Base-by-base conservation (phyloP, 2,329 filamentous ascomycete genomes). In the Xenoacremonium recifei region DNA sequence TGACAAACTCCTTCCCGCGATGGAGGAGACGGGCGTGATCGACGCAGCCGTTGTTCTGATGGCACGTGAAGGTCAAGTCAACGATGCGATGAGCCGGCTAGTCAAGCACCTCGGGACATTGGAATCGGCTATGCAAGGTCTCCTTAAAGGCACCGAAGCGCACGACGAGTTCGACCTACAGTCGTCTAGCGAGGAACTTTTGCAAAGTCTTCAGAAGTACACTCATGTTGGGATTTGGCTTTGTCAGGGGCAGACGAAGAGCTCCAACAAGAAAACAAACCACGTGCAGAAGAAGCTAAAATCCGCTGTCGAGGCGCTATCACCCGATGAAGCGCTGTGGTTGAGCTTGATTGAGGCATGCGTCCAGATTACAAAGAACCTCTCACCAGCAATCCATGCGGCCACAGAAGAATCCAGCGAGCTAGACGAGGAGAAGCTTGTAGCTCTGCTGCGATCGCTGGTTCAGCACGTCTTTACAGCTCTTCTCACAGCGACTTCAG, bases 161-260 rank as follows among this genome's bases (percentile, higher is more conserved):
- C 76, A 77, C 2, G 77, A 85, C 42, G 69, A 75, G 1, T 36
- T 51, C 12, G 60, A 70, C 21, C 48, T 84, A 3, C 78, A 82
- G 45, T 80, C 85, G 48, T 79, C 86, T 0, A 80, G 85, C 1
- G 79, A 85, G 42, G 85, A 91, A 42, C 73, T 96, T 2, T 73
- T 96, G 4, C 79, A 82, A 43, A 83, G 85, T 1, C 70, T 99
- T 15, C 84, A 95, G 47, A 96, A 95, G 62, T 97, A 96, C 65
- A 82, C 85, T 2, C 85, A 90, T 50, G 89, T 99, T 2, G 93
- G 95, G 12, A 92, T 95, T 37, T 99, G 93, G 93, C 73, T 99
- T 11, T 97, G 93, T 55, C 89, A 95, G 65, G 82, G 85, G 2
- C 89, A 96, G 61, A 89, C 81, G 36, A 87, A 85, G 57, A 78